Evolutionary conservation across 2,329 filamentous ascomycete genomes (phyloP).

Genomic region (Pseudopyricularia javanii): DNA sequence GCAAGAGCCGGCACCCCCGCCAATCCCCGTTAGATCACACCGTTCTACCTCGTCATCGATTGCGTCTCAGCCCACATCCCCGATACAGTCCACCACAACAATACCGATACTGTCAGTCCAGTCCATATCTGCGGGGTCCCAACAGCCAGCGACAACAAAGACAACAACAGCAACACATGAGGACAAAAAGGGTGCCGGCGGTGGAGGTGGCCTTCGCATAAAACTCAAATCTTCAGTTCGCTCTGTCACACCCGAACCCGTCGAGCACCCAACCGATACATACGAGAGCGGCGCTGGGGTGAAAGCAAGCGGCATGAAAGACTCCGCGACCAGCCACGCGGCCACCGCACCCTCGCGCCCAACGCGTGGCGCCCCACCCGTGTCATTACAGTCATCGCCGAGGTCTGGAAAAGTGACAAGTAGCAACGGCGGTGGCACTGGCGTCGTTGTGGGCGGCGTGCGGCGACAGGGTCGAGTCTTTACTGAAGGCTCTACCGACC

Average conservation of each 20-base stretch:
- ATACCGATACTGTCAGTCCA: slow-evolving; percentile 13
- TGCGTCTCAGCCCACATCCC: slow-evolving; percentile 1
- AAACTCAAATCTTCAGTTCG: slow-evolving; percentile 25
- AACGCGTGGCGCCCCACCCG: slow-evolving; percentile 19
- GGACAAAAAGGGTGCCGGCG: neutral
- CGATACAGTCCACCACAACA: slow-evolving; percentile 8
- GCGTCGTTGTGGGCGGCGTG: slow-evolving; percentile 9
- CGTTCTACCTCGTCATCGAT: neutral
- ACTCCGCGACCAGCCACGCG: neutral
- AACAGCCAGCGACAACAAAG: neutral
- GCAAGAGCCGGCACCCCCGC: slow-evolving; percentile 7
- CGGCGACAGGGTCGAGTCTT: slow-evolving; percentile 50
- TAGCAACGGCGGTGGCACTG: slow-evolving; percentile 6
- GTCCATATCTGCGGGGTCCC: slow-evolving; percentile 12
- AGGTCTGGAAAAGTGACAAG: slow-evolving; percentile 23
- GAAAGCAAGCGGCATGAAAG: slow-evolving; percentile 8
- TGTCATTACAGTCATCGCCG: slow-evolving; percentile 33
- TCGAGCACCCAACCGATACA: slow-evolving; percentile 17
- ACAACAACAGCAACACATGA: slow-evolving; percentile 4
- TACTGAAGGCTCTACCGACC: slow-evolving; percentile 39
- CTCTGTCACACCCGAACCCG: slow-evolving; percentile 52
- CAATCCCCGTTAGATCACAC: slow-evolving; percentile 9
- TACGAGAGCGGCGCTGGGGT: slow-evolving; percentile 7
- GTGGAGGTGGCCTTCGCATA: slow-evolving; percentile 12
- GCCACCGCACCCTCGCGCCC: slow-evolving; percentile 6